These are phyloP conservation scores for Penicillium sp. DNA, from an alignment of 2,329 filamentous ascomycete species.

Conservation along the genomic window DNA sequence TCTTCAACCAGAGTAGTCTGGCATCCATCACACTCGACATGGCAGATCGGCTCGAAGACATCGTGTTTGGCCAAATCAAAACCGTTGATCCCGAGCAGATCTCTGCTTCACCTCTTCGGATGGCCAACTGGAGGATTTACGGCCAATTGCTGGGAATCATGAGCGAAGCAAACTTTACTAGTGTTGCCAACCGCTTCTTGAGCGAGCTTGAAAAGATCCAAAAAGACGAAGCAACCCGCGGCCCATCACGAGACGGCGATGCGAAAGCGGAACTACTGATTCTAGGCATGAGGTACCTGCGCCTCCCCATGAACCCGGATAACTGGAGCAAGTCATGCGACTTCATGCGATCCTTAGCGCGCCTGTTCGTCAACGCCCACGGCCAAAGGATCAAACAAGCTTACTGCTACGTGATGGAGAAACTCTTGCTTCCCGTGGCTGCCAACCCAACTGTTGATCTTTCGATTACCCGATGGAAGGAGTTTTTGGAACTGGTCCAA, in stretches of 20 bases:
- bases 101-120: slow-evolving; percentile 71
- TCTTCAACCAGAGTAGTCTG: slow-evolving; percentile 87
- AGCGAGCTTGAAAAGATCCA: slow-evolving; percentile 78
- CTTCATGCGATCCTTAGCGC: slow-evolving; percentile 80
- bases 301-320: slow-evolving; percentile 73
- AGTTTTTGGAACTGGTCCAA: slow-evolving; percentile 78
- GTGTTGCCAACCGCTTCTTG: slow-evolving; percentile 81
- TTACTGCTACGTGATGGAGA: slow-evolving; percentile 90
- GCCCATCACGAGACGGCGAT: slow-evolving; percentile 65
- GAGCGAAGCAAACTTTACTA: slow-evolving; percentile 88
- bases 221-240: slow-evolving; percentile 65
- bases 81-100: slow-evolving; percentile 82
- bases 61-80: slow-evolving; percentile 95
- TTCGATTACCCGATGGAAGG: slow-evolving; percentile 80
- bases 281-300: slow-evolving; percentile 87
- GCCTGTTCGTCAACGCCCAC: slow-evolving; percentile 81
- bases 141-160: slow-evolving; percentile 92
- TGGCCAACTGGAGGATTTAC: slow-evolving; percentile 96
- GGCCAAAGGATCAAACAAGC: slow-evolving; percentile 90
- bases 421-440: slow-evolving; percentile 83
- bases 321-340: slow-evolving; percentile 87
- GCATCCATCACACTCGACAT: slow-evolving; percentile 84
- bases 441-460: slow-evolving; percentile 79
- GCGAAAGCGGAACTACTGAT: slow-evolving; percentile 85
- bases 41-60: slow-evolving; percentile 90